Percentiles rank a stretch among this genome's conserved stretches.
phyloP scores from a whole-genome alignment of 2,329 filamentous ascomycete species.

The Fusarium ramigenum region DNA sequence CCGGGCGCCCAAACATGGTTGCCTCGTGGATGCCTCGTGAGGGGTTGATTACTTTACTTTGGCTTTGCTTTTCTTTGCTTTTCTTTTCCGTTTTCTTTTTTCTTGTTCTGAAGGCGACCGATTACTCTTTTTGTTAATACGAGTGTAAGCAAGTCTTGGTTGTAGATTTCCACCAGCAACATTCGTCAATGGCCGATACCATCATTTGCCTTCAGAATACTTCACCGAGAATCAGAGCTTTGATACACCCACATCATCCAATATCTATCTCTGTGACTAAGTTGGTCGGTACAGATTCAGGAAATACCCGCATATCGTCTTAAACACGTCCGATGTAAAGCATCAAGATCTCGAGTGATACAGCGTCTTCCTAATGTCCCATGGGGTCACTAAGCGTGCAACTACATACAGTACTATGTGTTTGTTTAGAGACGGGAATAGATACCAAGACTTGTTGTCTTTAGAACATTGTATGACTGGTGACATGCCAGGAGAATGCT shows the following conservation, averaged over 20 bases:
- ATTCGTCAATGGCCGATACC: neutral
- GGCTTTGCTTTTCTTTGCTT: no score
- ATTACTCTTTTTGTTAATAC: neutral
- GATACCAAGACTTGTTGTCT: neutral
- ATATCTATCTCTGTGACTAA: neutral
- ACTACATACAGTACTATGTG: neutral
- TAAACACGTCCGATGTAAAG: neutral
- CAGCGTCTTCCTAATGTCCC: neutral
- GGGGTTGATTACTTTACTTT: neutral
- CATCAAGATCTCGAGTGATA: neutral
- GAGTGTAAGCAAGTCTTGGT: neutral
- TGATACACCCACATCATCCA: neutral
- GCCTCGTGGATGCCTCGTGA: constrained; percentile 21
- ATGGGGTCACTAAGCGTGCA: neutral
- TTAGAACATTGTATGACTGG: neutral
- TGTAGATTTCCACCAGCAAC: neutral
- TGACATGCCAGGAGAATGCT: constrained; percentile 18
- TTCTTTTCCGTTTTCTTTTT: neutral
- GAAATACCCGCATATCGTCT: neutral
- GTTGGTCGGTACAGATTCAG: neutral
- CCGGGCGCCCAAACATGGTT: constrained; percentile 9
- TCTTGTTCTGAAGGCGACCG: neutral
- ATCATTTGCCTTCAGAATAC: neutral
- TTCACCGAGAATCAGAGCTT: neutral
- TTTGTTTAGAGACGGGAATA: neutral